Evolutionary conservation across 257 asterid genomes (phyloP).

Genomic region (Ilex asprella): DNA sequence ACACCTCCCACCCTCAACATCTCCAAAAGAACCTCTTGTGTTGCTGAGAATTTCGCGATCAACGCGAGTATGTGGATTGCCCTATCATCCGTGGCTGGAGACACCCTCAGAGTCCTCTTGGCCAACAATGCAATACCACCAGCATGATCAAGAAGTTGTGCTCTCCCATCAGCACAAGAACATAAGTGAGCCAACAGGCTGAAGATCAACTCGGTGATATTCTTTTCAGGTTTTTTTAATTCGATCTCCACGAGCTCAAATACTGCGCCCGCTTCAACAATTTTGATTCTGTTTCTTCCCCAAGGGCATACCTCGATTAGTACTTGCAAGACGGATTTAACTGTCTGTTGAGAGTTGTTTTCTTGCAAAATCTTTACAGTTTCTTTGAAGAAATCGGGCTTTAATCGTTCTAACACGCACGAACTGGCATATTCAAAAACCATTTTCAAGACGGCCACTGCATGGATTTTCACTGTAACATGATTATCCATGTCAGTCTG

Average conservation of each 20-base stretch:
- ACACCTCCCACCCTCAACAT: constrained; percentile 84
- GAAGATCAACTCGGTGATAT: constrained; percentile 45
- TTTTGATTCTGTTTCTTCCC: constrained; percentile 45
- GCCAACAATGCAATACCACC: constrained; percentile 59
- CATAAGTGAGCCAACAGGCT: constrained; percentile 53
- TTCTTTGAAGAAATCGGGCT: constrained; percentile 23
- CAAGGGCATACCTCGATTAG: constrained; percentile 32
- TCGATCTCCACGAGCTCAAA: constrained; percentile 55
- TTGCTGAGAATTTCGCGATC: constrained; percentile 49
- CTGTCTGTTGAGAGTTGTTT: constrained; percentile 21
- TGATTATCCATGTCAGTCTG: constrained; percentile 8
- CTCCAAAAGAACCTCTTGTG: constrained; percentile 59
- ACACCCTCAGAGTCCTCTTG: constrained; percentile 55
- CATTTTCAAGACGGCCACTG: constrained; percentile 29
- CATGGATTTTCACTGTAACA: constrained; percentile 27
- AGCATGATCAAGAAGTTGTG: constrained; percentile 53
- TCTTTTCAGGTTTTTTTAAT: constrained; percentile 26
- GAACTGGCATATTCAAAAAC: constrained; percentile 22
- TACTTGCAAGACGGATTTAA: constrained; percentile 37
- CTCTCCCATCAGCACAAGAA: constrained; percentile 80
- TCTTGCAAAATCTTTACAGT: constrained; percentile 21
- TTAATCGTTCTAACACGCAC: constrained; percentile 23
- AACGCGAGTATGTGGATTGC: constrained; percentile 47
- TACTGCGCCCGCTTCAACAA: constrained; percentile 49
- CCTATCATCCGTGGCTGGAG: constrained; percentile 54